phyloP scores from a whole-genome alignment of 495 filamentous ascomycete species.

The Cladorrhinum samala region DNA sequence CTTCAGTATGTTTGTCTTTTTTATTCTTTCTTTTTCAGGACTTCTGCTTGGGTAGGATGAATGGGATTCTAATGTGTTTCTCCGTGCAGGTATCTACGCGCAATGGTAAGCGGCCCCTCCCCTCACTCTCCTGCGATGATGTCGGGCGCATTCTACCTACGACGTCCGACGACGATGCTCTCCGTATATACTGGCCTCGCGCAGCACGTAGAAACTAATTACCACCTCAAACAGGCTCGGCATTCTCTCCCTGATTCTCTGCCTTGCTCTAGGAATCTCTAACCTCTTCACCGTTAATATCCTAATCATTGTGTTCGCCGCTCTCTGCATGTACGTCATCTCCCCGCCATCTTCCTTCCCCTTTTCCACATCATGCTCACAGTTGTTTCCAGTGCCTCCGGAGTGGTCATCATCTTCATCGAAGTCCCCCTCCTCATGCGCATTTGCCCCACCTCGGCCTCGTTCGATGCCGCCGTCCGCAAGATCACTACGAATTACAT shows the following conservation, averaged over 20 bases:
- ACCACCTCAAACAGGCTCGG: conserved; percentile 68
- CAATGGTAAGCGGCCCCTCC: conserved; percentile 74
- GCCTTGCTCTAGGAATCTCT: conserved; percentile 89
- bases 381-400: conserved; percentile 52
- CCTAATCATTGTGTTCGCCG: conserved; percentile 71
- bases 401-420: conserved; percentile 89
- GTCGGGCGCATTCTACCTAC: too few relatives aligned
- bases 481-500: conserved; percentile 92
- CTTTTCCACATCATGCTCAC: conserved; percentile 48
- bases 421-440: conserved; percentile 93
- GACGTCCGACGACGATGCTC: background rate
- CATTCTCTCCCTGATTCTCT: conserved; percentile 88
- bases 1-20: conserved; percentile 70
- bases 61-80: conserved; percentile 25
- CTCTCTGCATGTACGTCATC: conserved; percentile 72
- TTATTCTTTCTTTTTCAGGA: conserved; percentile 1
- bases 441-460: conserved; percentile 90
- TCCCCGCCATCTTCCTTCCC: background rate
- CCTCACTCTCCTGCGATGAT: conserved; percentile 4
- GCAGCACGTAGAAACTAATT: conserved; percentile 14
- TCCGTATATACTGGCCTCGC: background rate
- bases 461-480: conserved; percentile 87
- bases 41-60: background rate
- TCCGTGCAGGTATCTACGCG: conserved; percentile 88
- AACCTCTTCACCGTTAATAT: conserved; percentile 66